Conservation (phyloP, 2,329 filamentous ascomycete species). For the Colletotrichum shisoi region DNA sequence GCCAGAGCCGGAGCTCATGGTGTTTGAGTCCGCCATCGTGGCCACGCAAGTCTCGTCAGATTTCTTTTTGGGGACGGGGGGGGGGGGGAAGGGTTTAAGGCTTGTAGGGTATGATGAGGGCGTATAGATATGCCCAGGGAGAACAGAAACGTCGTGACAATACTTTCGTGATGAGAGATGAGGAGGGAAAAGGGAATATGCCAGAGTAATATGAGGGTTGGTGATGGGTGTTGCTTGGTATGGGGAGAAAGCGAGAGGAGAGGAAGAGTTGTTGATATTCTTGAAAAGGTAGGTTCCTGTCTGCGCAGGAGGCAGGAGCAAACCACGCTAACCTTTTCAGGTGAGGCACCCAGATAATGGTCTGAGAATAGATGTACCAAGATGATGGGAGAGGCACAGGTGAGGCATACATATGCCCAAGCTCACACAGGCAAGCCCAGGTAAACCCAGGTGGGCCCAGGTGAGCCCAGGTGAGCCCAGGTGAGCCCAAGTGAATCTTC, state of each 20-base stretch:
- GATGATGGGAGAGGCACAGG: background rate
- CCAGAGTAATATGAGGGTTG: background rate
- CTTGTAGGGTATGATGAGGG: background rate
- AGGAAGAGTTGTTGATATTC: slow-evolving; percentile 3
- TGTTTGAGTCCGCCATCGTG: slow-evolving; percentile 22
- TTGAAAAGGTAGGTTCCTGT: slow-evolving; percentile 4
- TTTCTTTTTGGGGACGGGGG: no score
- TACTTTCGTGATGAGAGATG: background rate
- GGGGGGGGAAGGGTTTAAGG: background rate
- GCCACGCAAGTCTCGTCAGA: background rate
- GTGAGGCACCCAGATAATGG: background rate
- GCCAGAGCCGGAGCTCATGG: slow-evolving; percentile 17
- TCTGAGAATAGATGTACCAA: slow-evolving; percentile 5
- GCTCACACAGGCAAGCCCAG: background rate
- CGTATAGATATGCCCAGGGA: background rate
- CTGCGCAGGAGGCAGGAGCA: slow-evolving; percentile 14
- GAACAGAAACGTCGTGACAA: background rate
- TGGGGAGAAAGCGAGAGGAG: slow-evolving; percentile 1
- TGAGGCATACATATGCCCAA: background rate
- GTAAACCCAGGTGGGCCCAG: no score
- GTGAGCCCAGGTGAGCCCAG: slow-evolving; percentile 4
- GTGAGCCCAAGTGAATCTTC: slow-evolving; percentile 10
- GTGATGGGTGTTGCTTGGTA: background rate
- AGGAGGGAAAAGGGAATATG: background rate
- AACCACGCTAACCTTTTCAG: slow-evolving; percentile 8